These are phyloP conservation scores for Gloeophyllum trabeum DNA, from an alignment of 768 basidiomycete genomes.

Conservation along the genomic window DNA sequence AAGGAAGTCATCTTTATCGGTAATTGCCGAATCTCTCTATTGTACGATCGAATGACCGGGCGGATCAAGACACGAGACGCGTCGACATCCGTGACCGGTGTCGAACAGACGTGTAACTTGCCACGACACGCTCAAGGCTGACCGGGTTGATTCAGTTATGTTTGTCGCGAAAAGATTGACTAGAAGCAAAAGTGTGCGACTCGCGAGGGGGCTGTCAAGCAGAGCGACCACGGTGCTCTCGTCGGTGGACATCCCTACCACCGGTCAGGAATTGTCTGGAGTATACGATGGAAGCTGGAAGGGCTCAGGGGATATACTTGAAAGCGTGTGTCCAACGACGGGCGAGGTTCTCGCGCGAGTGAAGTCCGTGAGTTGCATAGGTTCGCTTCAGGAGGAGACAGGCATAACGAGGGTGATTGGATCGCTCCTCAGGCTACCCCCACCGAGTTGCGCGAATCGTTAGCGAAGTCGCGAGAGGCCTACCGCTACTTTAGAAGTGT, in stretches of 20 bases:
- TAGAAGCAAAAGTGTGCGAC: too few relatives aligned
- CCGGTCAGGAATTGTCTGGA: constrained; percentile 51
- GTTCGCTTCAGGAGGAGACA: constrained; percentile 2
- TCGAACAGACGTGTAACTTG: too few relatives aligned
- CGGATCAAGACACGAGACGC: too few relatives aligned
- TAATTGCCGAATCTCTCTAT: too few relatives aligned
- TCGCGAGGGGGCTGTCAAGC: too few relatives aligned
- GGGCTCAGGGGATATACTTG: constrained; percentile 60
- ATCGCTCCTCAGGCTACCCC: constrained; percentile 53
- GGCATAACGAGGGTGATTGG: too few relatives aligned
- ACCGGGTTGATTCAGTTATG: too few relatives aligned
- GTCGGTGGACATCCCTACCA: constrained; percentile 46
- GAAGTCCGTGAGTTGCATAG: constrained; percentile 36
- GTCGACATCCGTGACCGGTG: too few relatives aligned
- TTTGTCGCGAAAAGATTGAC: too few relatives aligned
- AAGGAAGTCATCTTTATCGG: too few relatives aligned
- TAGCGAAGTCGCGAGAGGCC: constrained; percentile 67
- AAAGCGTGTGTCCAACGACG: constrained; percentile 76
- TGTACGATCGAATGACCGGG: too few relatives aligned
- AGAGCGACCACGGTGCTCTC: constrained; percentile 61
- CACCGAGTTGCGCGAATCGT: constrained; percentile 55
- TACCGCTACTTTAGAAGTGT: constrained; percentile 58
- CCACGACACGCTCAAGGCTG: too few relatives aligned
- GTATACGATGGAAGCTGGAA: constrained; percentile 81
- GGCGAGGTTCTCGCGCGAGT: constrained; percentile 77